Evolutionary conservation across 2,329 filamentous ascomycete species (phyloP), one percentile per base, ranked within the genome.

Genomic region (Epichloe glyceriae): DNA sequence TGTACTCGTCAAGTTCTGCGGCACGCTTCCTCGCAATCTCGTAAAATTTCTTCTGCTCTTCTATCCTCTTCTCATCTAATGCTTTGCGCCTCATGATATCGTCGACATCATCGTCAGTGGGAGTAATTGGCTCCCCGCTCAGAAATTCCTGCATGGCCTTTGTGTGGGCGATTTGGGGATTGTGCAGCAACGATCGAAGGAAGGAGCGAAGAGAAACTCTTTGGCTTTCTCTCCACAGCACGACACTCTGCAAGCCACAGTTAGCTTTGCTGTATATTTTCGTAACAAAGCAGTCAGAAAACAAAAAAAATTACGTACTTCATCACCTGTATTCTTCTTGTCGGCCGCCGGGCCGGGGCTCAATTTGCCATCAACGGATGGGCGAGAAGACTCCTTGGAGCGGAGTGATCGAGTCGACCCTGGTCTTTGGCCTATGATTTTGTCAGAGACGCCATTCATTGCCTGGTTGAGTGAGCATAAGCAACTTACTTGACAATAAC

Each of bases 11-110:
- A 47, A 98, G 75, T 62, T 97, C 93, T 5, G 87, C 85, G 2
- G 93, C 93, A 56, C 93, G 82, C 66, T 89, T 83, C 57, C 89
- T 77, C 8, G 93, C 93, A 62, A 98, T 90, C 64, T 98, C 91
- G 66, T 96, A 98, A 64, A 98, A 98, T 56, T 83, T 80, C 63
- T 83, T 86, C 65, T 98, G 93, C 67, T 98, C 93, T 61, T 95
- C 87, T 49, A 97, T 79, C 43, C 93, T 82, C 66, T 86, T 86
- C 64, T 87, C 83, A 60, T 98, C 93, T 67, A 95, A 82, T 12
- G 79, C 76, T 66, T 90, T 94, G 49, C 93, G 79, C 52, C 78
- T 78, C 55, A 82, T 67, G 34, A 96, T 89, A 62, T 98, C 93
- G 2, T 84, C 77, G 30, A 85, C 71, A 62, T 98, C 93, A 52